These are phyloP conservation scores for Agrocybe pediades DNA, from an alignment of 768 basidiomycete genomes.

Conservation along the genomic window DNA sequence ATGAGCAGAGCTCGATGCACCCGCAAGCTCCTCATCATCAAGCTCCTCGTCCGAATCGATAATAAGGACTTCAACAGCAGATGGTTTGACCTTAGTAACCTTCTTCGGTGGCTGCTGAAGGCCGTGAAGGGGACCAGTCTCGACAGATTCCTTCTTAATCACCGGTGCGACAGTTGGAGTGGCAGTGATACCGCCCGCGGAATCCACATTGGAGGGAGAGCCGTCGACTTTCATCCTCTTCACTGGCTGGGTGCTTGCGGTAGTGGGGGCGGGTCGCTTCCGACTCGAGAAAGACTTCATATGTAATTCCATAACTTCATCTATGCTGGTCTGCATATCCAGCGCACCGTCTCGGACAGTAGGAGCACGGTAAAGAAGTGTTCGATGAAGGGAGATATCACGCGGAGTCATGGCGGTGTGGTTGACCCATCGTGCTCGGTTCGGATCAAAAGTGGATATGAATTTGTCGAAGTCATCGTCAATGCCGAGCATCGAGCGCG, in stretches of 20 bases:
- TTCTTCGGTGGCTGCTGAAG: neutral
- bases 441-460: slow-evolving; percentile 6
- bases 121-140: too few relatives aligned
- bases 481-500: neutral
- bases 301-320: neutral
- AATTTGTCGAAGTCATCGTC: slow-evolving; percentile 1
- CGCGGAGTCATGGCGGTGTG: slow-evolving; percentile 1
- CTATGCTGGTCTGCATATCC: slow-evolving; percentile 1
- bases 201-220: too few relatives aligned
- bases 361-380: slow-evolving; percentile 8
- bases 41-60: neutral
- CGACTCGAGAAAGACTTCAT: neutral
- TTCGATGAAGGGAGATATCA: neutral
- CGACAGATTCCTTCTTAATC: too few relatives aligned
- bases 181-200: too few relatives aligned
- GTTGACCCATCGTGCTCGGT: neutral
- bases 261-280: neutral
- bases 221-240: too few relatives aligned
- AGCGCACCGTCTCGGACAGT: neutral
- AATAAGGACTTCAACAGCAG: neutral
- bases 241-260: too few relatives aligned
- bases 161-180: too few relatives aligned
- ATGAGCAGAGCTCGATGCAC: slow-evolving; percentile 3
- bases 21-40: neutral
- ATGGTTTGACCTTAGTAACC: neutral